Evolutionary conservation across 768 basidiomycete species (phyloP).

Genomic region (Kockovaella imperatae): DNA sequence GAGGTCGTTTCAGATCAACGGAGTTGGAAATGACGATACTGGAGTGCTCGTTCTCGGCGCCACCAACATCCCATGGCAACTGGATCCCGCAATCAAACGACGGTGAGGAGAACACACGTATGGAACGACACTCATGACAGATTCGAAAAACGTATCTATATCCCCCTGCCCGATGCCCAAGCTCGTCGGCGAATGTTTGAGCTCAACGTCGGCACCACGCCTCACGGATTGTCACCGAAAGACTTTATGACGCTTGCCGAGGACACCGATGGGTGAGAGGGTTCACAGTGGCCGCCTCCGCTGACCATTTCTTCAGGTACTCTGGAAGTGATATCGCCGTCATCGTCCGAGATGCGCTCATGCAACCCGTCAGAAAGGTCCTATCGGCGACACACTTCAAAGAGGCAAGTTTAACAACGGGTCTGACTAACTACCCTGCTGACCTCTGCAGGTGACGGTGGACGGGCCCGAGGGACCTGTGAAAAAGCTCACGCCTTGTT

Average conservation of each 20-base stretch:
- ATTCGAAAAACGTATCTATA: constrained; percentile 97
- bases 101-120: constrained; percentile 50
- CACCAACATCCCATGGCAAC: constrained; percentile 97
- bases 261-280: constrained; percentile 67
- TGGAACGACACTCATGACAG: constrained; percentile 45
- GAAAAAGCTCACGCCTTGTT: constrained; percentile 83
- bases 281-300: neutral
- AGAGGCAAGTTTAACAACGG: constrained; percentile 45
- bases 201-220: constrained; percentile 87
- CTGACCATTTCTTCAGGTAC: constrained; percentile 57
- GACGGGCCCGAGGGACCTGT: constrained; percentile 25
- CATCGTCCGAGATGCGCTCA: neutral
- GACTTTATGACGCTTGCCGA: constrained; percentile 78
- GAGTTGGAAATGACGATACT: constrained; percentile 93
- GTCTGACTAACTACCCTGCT: neutral
- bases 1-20: constrained; percentile 88
- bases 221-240: constrained; percentile 66
- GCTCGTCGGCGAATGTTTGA: constrained; percentile 94
- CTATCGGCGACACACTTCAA: constrained; percentile 94
- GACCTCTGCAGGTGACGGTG: constrained; percentile 14
- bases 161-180: constrained; percentile 87
- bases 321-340: constrained; percentile 89
- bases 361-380: constrained; percentile 51
- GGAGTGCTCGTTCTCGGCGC: constrained; percentile 94
- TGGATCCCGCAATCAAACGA: constrained; percentile 95